phyloP scores from a whole-genome alignment of 805 yeast species.

The Metschnikowia arizonensis region DNA sequence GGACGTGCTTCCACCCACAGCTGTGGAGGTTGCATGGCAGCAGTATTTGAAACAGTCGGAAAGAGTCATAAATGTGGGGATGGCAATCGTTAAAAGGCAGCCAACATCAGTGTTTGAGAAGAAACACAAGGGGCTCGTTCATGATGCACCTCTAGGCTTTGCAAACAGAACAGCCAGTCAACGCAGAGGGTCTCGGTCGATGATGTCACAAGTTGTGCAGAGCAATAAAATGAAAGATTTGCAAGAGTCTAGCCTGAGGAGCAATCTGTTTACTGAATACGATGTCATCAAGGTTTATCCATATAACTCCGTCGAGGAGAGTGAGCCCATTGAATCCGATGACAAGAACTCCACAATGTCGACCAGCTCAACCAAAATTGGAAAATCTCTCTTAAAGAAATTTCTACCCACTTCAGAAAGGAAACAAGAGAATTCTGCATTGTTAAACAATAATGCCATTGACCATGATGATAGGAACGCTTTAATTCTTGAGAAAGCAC shows the following conservation, averaged over 20 bases:
- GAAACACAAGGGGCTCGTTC: conserved; percentile 52
- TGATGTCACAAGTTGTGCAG: conserved; percentile 38
- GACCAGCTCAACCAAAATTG: conserved; percentile 13
- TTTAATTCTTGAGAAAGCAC: conserved; percentile 31
- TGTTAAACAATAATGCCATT: not conserved
- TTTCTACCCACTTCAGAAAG: conserved; percentile 18
- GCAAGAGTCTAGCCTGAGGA: conserved; percentile 5
- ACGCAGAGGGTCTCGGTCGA: conserved; percentile 20
- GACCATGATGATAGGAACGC: conserved; percentile 6
- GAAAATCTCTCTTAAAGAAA: conserved; percentile 22
- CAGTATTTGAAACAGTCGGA: conserved; percentile 56
- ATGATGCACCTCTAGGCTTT: conserved; percentile 54
- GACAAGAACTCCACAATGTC: conserved; percentile 8
- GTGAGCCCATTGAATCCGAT: conserved; percentile 9
- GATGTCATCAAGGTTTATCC: conserved; percentile 15
- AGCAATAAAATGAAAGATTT: conserved; percentile 21
- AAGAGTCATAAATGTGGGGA: conserved; percentile 37
- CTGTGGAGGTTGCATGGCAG: conserved; percentile 58
- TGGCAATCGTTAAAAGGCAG: conserved; percentile 35
- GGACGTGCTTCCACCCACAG: conserved; percentile 45
- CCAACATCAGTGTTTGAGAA: conserved; percentile 51
- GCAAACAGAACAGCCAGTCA: conserved; percentile 19
- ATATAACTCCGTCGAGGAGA: conserved; percentile 2
- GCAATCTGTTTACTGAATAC: conserved; percentile 8
- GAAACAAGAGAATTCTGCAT: conserved; percentile 11